These are phyloP conservation scores for Colletotrichum coccodes DNA, from an alignment of 2,329 filamentous ascomycete species.

Conservation along the genomic window DNA sequence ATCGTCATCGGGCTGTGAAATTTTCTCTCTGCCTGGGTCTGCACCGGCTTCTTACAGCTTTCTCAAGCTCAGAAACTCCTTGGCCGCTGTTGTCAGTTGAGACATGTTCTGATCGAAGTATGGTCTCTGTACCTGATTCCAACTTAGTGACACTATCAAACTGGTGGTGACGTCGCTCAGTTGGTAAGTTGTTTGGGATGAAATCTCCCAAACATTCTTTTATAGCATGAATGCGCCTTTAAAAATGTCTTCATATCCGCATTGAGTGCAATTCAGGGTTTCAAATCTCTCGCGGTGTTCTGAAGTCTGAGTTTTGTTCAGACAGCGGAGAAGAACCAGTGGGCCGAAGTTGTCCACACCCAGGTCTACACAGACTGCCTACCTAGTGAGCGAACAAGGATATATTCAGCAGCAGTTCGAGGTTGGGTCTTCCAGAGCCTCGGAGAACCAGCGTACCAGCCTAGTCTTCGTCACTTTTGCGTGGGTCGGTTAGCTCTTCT, in stretches of 20 bases:
- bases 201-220: too few species aligned
- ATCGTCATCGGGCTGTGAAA: too few species aligned
- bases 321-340: not conserved
- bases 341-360: not conserved
- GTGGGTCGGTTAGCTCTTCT: not conserved
- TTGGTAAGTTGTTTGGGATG: too few species aligned
- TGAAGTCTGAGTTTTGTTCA: conserved; percentile 13
- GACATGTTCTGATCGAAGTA: not conserved
- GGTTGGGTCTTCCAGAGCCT: not conserved
- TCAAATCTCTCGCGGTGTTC: too few species aligned
- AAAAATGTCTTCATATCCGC: too few species aligned
- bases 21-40: not conserved
- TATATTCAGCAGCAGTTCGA: conserved; percentile 19
- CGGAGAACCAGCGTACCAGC: not conserved
- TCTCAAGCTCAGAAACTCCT: too few species aligned
- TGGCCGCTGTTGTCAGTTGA: too few species aligned
- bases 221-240: too few species aligned
- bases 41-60: not conserved
- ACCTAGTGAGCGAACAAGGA: conserved; percentile 4
- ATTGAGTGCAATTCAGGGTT: too few species aligned
- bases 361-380: not conserved
- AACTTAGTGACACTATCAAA: not conserved
- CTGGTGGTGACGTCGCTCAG: not conserved
- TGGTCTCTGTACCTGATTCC: not conserved
- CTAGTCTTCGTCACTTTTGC: not conserved